Evolutionary conservation across 257 asterid species (phyloP).

Genomic region (Hygrophila difformis): DNA sequence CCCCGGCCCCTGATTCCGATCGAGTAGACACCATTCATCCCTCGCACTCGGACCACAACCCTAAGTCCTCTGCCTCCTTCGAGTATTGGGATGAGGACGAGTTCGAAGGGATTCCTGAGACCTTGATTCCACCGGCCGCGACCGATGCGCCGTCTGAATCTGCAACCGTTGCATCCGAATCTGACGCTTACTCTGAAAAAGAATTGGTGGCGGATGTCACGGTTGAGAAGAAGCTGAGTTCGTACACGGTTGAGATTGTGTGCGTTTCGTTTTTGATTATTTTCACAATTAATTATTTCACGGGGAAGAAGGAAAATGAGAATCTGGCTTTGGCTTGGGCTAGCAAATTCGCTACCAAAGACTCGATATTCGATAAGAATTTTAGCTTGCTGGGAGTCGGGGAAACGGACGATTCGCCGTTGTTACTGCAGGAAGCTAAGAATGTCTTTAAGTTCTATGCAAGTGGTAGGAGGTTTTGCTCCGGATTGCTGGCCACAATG

Average conservation of each 20-base stretch:
- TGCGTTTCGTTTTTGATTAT: slow-evolving; percentile 66
- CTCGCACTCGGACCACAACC: slow-evolving; percentile 38
- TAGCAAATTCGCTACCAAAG: slow-evolving; percentile 52
- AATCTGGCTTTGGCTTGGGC: slow-evolving; percentile 72
- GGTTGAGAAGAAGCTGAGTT: slow-evolving; percentile 21
- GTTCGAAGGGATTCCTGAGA: slow-evolving; percentile 72
- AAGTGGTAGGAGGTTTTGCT: slow-evolving; percentile 87
- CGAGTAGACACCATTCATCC: slow-evolving; percentile 20
- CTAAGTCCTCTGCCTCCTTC: slow-evolving; percentile 38
- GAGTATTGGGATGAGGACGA: slow-evolving; percentile 93
- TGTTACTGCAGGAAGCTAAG: slow-evolving; percentile 76
- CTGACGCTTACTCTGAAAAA: slow-evolving; percentile 15
- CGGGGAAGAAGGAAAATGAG: slow-evolving; percentile 42
- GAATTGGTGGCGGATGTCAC: slow-evolving; percentile 3
- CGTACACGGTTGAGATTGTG: slow-evolving; percentile 52
- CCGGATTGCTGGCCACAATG: slow-evolving; percentile 87
- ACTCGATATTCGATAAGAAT: slow-evolving; percentile 75
- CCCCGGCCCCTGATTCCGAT: slow-evolving; percentile 49
- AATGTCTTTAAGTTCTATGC: slow-evolving; percentile 74
- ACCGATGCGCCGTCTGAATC: slow-evolving; percentile 25
- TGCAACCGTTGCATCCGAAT: slow-evolving; percentile 19
- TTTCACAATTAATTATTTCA: slow-evolving; percentile 39
- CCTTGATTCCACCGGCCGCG: slow-evolving; percentile 15
- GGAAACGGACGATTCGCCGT: slow-evolving; percentile 75
- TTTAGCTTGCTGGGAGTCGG: slow-evolving; percentile 84